These are phyloP conservation scores for Pachysandra terminalis DNA, from an alignment of 164 flowering plant genomes.

Conservation along the genomic window DNA sequence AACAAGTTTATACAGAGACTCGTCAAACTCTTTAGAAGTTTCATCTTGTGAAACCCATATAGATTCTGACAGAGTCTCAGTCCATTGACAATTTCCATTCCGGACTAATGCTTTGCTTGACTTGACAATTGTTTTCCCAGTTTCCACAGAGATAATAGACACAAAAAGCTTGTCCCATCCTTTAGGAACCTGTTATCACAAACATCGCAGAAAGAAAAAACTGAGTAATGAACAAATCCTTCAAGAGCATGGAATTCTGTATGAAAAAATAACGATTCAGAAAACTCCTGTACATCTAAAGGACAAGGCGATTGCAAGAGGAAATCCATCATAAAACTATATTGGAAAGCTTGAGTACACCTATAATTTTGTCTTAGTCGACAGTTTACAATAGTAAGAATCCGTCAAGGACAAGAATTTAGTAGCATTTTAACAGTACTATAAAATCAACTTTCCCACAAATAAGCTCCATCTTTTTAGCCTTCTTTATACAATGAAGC, in stretches of 20 bases:
- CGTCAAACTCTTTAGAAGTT: slow-evolving; percentile 33
- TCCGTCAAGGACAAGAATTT: too few relatives aligned
- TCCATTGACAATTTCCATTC: slow-evolving; percentile 58
- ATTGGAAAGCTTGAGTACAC: not conserved
- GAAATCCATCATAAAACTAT: not conserved
- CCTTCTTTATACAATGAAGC: too few relatives aligned
- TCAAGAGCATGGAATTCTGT: not conserved
- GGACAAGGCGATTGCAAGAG: not conserved
- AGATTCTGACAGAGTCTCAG: slow-evolving; percentile 53
- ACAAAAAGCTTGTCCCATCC: slow-evolving; percentile 68
- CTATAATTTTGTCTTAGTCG: too few relatives aligned
- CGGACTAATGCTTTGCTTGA: slow-evolving; percentile 44
- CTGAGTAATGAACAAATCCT: not conserved
- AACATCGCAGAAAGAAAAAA: not conserved
- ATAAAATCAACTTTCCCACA: too few relatives aligned
- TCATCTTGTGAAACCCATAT: slow-evolving; percentile 42
- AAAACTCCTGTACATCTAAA: not conserved
- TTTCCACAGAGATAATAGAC: slow-evolving; percentile 40
- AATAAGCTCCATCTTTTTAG: too few relatives aligned
- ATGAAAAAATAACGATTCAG: not conserved
- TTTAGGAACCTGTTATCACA: slow-evolving; percentile 46
- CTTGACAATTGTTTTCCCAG: slow-evolving; percentile 45
- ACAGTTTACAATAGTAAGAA: too few relatives aligned
- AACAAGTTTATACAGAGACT: slow-evolving; percentile 40
- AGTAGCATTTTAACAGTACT: too few relatives aligned